These are phyloP conservation scores for Schizopora paradoxa DNA, from an alignment of 1,284 basidiomycete genomes.

Conservation along the genomic window DNA sequence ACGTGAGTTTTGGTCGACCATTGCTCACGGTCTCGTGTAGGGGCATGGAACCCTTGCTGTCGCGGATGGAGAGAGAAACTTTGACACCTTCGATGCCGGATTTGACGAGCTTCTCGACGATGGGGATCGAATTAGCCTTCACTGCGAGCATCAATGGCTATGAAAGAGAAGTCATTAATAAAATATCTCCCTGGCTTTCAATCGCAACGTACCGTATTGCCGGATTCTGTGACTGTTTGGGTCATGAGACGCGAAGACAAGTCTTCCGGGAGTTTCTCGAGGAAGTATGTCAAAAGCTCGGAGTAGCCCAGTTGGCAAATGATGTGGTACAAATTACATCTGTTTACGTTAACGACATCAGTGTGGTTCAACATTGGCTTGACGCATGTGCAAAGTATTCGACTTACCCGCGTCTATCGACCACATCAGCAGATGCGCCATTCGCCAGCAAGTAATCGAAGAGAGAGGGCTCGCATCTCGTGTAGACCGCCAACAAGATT, in stretches of 20 bases:
- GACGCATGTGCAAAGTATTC: conserved; percentile 1
- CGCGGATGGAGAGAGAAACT: conserved; percentile 29
- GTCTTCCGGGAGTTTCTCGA: conserved; percentile 45
- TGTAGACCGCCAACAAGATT: conserved; percentile 38
- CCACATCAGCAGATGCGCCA: conserved; percentile 39
- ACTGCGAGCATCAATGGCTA: conserved; percentile 49
- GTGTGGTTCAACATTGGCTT: background rate
- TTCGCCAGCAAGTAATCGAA: conserved; percentile 47
- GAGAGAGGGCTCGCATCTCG: conserved; percentile 27
- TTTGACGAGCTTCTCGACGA: conserved; percentile 33
- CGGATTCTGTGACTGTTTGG: conserved; percentile 39
- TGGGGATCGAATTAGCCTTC: conserved; percentile 24
- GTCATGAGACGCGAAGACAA: conserved; percentile 35
- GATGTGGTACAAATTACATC: conserved; percentile 53
- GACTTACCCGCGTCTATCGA: conserved; percentile 40
- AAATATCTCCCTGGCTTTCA: background rate
- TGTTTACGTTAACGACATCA: too few relatives aligned
- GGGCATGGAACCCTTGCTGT: conserved; percentile 40
- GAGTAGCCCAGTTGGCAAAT: conserved; percentile 29
- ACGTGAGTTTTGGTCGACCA: conserved; percentile 30
- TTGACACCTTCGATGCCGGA: conserved; percentile 27
- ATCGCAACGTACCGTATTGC: conserved; percentile 39
- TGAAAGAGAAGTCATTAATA: conserved; percentile 1
- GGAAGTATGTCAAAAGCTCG: conserved; percentile 36
- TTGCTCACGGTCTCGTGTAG: conserved; percentile 40